Conservation (phyloP, 176 grass and related monocot genomes). For the Poa annua region DNA sequence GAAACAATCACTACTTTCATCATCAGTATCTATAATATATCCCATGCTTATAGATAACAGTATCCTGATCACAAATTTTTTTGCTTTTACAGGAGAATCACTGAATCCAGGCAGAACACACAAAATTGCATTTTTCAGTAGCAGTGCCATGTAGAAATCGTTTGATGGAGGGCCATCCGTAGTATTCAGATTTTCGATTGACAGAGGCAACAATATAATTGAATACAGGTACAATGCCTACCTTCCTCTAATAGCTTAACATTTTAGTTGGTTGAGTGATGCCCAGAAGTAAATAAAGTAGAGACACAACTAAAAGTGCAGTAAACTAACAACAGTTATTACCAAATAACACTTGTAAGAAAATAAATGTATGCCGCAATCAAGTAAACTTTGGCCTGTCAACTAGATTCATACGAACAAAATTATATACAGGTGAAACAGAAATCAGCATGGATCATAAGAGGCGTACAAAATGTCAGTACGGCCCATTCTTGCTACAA, state of each 20-base stretch:
- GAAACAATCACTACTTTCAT: constrained; percentile 15
- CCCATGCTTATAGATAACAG: neutral
- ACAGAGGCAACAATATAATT: neutral
- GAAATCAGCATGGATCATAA: neutral
- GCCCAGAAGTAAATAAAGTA: neutral
- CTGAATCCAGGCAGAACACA: neutral
- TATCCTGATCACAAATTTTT: neutral
- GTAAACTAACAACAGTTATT: neutral
- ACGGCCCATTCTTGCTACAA: neutral
- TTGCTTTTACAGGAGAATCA: neutral
- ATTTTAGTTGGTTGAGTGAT: neutral
- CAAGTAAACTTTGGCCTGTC: neutral
- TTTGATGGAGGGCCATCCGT: constrained; percentile 14
- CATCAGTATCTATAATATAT: constrained; percentile 3
- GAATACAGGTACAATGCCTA: neutral
- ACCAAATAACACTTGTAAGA: neutral
- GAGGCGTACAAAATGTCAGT: neutral
- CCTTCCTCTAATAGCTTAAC: constrained; percentile 15
- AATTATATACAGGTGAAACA: neutral
- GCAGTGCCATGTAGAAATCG: constrained; percentile 2
- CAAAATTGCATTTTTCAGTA: neutral
- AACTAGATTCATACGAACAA: constrained; percentile 13
- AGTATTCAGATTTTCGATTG: constrained; percentile 1
- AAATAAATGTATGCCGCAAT: neutral
- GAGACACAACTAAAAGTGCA: neutral